These are phyloP conservation scores for Sugiyamaella mastotermitis DNA, from an alignment of 805 yeast genomes.

Conservation along the genomic window DNA sequence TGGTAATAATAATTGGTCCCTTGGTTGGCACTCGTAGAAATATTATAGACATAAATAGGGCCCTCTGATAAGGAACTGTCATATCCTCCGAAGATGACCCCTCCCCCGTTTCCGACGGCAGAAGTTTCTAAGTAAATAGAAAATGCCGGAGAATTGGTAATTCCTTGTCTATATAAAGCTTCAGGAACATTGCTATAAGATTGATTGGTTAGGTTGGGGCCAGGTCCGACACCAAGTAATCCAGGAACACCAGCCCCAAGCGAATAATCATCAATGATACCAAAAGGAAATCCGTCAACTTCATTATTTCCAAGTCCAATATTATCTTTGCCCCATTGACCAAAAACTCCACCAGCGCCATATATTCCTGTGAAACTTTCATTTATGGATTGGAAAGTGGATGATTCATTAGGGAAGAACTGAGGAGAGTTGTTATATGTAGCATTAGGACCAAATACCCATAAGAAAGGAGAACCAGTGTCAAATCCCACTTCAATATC, in stretches of 20 bases:
- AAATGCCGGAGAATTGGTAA: slow-evolving; percentile 52
- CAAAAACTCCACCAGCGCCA: slow-evolving; percentile 29
- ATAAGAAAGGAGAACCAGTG: slow-evolving; percentile 46
- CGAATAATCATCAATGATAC: slow-evolving; percentile 21
- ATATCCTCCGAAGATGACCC: slow-evolving; percentile 29
- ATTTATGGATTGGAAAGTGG: slow-evolving; percentile 29
- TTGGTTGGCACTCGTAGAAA: slow-evolving; percentile 7
- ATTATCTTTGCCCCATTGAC: slow-evolving; percentile 28
- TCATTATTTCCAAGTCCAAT: slow-evolving; percentile 20
- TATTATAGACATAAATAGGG: slow-evolving; percentile 26
- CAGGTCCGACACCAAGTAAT: slow-evolving; percentile 34
- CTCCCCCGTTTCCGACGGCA: slow-evolving; percentile 23
- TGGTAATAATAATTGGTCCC: slow-evolving; percentile 17
- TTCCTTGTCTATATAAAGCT: slow-evolving; percentile 51
- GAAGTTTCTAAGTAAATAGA: slow-evolving; percentile 51
- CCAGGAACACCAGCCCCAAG: slow-evolving; percentile 60
- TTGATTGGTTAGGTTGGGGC: slow-evolving; percentile 41
- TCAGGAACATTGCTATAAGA: slow-evolving; percentile 61
- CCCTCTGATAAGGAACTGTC: slow-evolving; percentile 21
- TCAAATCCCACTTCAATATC: slow-evolving; percentile 38
- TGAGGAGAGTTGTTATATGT: slow-evolving; percentile 25
- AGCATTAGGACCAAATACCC: slow-evolving; percentile 37
- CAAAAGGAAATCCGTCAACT: slow-evolving; percentile 24
- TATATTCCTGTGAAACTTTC: slow-evolving; percentile 37
- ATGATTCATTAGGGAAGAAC: slow-evolving; percentile 24